Base-by-base conservation (phyloP, 345 rosid species). In the Hibiscus syriacus region DNA sequence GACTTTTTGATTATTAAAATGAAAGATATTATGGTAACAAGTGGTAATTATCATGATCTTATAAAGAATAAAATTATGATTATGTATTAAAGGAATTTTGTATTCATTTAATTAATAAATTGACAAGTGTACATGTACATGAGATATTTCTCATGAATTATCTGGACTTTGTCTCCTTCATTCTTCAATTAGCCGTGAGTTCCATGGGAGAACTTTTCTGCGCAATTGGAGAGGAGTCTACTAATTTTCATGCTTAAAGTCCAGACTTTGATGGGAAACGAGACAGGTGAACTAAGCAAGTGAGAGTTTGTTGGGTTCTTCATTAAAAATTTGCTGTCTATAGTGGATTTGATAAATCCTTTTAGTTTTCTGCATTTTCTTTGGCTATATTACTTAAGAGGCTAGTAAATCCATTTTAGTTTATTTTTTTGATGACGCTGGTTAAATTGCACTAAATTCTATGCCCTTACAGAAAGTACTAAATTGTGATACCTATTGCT, bases 251-350 rank as follows among this genome's bases (percentile, higher is more conserved):
- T 32, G 55, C 64, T 57, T 59, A 71, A 30, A 45, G 74, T 66
- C 72, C 74, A 76, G 75, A 69, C 55, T 74, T 72, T 68, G 82
- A 78, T 77, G 75, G 73, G 83, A 87, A 79, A 80, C 82, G 69
- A 79, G 84, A 85, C 91, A 93, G 97, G 97, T 93, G 92, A 87
- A 87, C 79, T 76, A 72, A 84, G 84, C 91, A 90, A 86, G 94
- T 88, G 97, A 90, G 92, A 81, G 69, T 86, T 82, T 90, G 79
- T 83, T 78, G 85, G 85, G 82, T 84, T 84, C 78, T 66, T 78
- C 58, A 68, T 71, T 34, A 63, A 61, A 64, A 65, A 46, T 20
- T 77, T 66, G 64, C 69, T 76, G 73, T 57, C 53, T 72, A 70
- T 64, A 67, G 38, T 55, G 50, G 16, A 14, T 23, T 29, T 32